Evolutionary conservation across 2,329 filamentous ascomycete species (phyloP).

Genomic region (Epichloe bromicola): DNA sequence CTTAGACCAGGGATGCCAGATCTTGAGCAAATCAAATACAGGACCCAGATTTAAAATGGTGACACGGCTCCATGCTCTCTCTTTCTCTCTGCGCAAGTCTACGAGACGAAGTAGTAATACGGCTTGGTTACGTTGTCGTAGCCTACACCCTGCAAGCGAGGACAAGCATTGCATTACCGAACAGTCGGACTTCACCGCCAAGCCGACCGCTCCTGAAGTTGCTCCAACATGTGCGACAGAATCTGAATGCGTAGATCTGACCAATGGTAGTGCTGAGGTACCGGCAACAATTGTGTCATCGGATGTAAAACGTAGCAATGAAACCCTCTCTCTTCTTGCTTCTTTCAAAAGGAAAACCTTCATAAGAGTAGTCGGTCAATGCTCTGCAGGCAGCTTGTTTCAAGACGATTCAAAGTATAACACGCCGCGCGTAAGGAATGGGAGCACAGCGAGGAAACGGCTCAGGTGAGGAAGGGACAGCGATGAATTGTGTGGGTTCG

Average conservation of each 20-base stretch:
- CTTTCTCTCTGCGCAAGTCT: background rate
- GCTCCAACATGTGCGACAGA: background rate
- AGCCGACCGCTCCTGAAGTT: background rate
- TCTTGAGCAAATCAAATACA: background rate
- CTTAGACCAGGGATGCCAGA: background rate
- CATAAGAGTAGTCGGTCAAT: background rate
- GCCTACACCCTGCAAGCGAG: too few relatives aligned
- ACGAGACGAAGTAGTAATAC: background rate
- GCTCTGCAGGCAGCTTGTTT: too few relatives aligned
- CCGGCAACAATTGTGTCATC: background rate
- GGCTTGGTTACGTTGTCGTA: background rate
- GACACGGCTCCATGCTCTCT: background rate
- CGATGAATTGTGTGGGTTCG: too few relatives aligned
- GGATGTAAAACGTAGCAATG: background rate
- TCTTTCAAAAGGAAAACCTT: background rate
- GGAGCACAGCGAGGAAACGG: too few relatives aligned
- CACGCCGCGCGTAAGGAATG: too few relatives aligned
- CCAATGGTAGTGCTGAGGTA: background rate
- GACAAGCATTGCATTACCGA: background rate
- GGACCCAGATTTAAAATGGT: background rate
- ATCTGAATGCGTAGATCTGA: background rate
- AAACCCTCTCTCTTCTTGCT: background rate
- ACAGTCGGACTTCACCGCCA: background rate
- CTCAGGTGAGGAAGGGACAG: too few relatives aligned
- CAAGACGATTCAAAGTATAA: too few relatives aligned